phyloP scores from a whole-genome alignment of 73 alveolate species.

The Uronychia setigera region DNA sequence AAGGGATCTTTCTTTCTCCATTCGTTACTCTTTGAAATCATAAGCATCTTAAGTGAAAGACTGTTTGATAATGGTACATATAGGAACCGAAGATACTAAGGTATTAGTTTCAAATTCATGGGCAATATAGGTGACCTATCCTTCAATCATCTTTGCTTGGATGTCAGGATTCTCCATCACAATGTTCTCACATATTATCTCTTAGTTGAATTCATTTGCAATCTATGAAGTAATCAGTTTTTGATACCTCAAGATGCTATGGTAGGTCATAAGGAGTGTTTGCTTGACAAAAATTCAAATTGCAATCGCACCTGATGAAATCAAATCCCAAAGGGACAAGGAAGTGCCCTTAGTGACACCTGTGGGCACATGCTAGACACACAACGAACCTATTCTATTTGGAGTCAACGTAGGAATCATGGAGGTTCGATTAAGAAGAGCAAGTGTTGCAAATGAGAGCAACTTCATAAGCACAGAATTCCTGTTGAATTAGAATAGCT shows the following conservation, averaged over 20 bases:
- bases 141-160: neutral
- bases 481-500: too few relatives aligned
- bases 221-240: conserved; percentile 10
- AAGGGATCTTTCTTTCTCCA: neutral
- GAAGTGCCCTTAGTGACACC: conserved; percentile 41
- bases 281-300: neutral
- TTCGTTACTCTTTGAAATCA: conserved; percentile 20
- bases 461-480: too few relatives aligned
- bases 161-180: neutral
- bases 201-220: conserved; percentile 4
- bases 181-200: neutral
- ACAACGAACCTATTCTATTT: conserved; percentile 12
- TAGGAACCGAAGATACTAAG: conserved; percentile 2
- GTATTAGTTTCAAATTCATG: conserved; percentile 45
- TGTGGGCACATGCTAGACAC: conserved; percentile 38
- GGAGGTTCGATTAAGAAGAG: too few relatives aligned
- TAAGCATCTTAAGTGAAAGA: too few relatives aligned
- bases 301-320: conserved; percentile 15
- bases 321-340: conserved; percentile 34
- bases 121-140: neutral
- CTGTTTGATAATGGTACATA: conserved; percentile 1
- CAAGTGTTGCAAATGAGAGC: too few relatives aligned
- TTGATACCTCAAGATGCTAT: conserved; percentile 5
- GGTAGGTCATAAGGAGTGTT: conserved; percentile 3
- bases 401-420: neutral